Conservation (phyloP, 108 stramenopile species). For the Hondaea fermentalgiana region DNA sequence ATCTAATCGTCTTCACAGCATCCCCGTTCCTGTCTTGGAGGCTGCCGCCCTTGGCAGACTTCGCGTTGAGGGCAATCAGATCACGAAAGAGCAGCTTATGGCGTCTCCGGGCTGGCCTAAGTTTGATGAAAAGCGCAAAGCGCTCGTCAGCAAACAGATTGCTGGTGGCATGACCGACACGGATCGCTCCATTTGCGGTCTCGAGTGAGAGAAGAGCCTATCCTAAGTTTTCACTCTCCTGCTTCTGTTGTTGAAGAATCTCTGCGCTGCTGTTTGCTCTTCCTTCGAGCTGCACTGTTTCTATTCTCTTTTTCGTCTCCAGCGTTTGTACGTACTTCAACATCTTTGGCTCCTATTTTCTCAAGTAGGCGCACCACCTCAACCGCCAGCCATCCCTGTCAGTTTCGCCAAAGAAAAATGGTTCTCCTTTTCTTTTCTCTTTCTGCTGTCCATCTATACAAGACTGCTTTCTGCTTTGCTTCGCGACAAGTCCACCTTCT, state of each 20-base stretch:
- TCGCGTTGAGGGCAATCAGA: background rate
- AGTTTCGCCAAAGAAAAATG: too few relatives aligned
- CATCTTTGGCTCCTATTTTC: too few relatives aligned
- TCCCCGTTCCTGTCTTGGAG: background rate
- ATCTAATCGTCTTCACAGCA: background rate
- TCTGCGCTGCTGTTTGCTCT: background rate
- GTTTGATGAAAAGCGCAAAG: background rate
- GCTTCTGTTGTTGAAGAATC: background rate
- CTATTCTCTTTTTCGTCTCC: too few relatives aligned
- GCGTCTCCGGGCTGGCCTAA: background rate
- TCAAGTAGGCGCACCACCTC: too few relatives aligned
- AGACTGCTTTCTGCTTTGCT: too few relatives aligned
- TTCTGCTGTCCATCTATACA: too few relatives aligned
- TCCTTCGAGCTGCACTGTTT: too few relatives aligned
- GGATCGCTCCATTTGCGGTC: constrained; percentile 9
- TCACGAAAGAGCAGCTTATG: background rate
- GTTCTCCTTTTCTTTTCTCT: too few relatives aligned
- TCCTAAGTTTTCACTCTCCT: background rate
- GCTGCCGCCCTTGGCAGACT: background rate
- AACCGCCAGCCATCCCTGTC: too few relatives aligned
- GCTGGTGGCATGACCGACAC: constrained; percentile 4
- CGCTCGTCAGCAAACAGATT: background rate
- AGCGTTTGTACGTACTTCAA: too few relatives aligned
- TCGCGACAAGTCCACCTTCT: too few relatives aligned
- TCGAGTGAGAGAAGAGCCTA: background rate